phyloP scores from a whole-genome alignment of 2,329 filamentous ascomycete species.

The Allantophomopsis cytisporea region DNA sequence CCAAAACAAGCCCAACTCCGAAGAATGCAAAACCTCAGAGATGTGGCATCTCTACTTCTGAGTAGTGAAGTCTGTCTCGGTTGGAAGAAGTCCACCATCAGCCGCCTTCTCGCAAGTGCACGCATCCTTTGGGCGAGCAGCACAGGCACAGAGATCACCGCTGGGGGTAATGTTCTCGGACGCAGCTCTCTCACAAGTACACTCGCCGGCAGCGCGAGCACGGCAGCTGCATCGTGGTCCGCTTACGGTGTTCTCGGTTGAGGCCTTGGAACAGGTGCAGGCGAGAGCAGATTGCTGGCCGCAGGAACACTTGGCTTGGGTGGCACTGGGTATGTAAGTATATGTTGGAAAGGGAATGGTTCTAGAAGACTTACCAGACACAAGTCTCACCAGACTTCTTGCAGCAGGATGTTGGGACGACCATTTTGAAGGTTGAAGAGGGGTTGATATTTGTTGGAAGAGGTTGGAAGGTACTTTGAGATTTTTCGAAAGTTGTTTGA shows the following conservation, averaged over 20 bases:
- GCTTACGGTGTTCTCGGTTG: conserved; percentile 57
- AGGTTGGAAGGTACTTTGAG: too few relatives aligned
- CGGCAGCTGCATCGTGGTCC: conserved; percentile 72
- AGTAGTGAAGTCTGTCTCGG: conserved; percentile 81
- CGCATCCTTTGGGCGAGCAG: conserved; percentile 54
- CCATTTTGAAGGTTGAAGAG: conserved; percentile 8
- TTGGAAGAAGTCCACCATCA: conserved; percentile 45
- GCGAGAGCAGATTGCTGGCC: conserved; percentile 77
- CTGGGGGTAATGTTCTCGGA: conserved; percentile 52
- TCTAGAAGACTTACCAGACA: conserved; percentile 12
- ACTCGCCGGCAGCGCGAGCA: conserved; percentile 64
- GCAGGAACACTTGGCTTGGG: conserved; percentile 70
- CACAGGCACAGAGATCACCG: conserved; percentile 62
- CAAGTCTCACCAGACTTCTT: conserved; percentile 16
- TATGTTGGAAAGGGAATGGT: not conserved
- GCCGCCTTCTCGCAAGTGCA: conserved; percentile 76
- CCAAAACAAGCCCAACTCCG: too few relatives aligned
- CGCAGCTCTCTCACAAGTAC: conserved; percentile 63
- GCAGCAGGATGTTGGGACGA: conserved; percentile 17
- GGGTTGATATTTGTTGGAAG: too few relatives aligned
- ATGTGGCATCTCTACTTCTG: conserved; percentile 11
- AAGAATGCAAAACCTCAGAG: too few relatives aligned
- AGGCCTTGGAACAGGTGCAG: conserved; percentile 71
- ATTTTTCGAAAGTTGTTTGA: too few relatives aligned
- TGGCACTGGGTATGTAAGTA: conserved; percentile 25